phyloP scores from a whole-genome alignment of 2,329 filamentous ascomycete species.

The Apiospora marii region DNA sequence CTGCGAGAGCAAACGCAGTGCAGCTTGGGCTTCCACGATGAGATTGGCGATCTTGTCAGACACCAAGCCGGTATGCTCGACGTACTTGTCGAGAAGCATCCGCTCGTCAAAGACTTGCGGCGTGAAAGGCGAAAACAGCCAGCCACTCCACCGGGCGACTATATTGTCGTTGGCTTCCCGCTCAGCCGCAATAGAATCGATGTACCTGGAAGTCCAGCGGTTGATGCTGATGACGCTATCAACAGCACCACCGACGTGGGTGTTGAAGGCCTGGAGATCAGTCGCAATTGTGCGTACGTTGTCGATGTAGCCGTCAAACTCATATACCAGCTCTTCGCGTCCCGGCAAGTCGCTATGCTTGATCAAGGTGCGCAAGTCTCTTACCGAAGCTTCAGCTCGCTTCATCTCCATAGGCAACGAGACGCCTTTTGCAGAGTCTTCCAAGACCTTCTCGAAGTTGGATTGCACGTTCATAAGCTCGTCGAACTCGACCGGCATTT shows the following conservation, averaged over 20 bases:
- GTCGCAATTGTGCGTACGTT: conserved; percentile 69
- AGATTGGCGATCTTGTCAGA: conserved; percentile 73
- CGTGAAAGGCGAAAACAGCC: conserved; percentile 69
- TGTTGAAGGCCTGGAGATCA: conserved; percentile 79
- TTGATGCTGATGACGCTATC: conserved; percentile 80
- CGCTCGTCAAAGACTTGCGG: conserved; percentile 66
- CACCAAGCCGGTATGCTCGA: conserved; percentile 74
- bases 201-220: conserved; percentile 75
- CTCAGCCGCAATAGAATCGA: conserved; percentile 64
- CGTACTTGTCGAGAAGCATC: conserved; percentile 75
- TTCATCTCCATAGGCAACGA: conserved; percentile 82
- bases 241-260: conserved; percentile 75
- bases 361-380: conserved; percentile 77
- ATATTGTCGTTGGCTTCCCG: conserved; percentile 39
- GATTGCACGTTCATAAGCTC: conserved; percentile 77
- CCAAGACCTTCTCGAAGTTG: conserved; percentile 79
- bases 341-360: conserved; percentile 72
- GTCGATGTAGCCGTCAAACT: conserved; percentile 80
- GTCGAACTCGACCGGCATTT: conserved; percentile 69
- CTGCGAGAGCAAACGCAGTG: conserved; percentile 70
- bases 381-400: conserved; percentile 74
- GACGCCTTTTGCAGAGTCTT: conserved; percentile 70
- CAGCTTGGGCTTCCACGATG: conserved; percentile 73
- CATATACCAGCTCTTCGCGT: conserved; percentile 74
- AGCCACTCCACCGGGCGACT: conserved; percentile 50